A percentile compares a stretch with the other conserved stretches of the same genome.
Conservation (phyloP, 2,329 filamentous ascomycete genomes). For the Ophiocordyceps camponoti-rufipedis region DNA sequence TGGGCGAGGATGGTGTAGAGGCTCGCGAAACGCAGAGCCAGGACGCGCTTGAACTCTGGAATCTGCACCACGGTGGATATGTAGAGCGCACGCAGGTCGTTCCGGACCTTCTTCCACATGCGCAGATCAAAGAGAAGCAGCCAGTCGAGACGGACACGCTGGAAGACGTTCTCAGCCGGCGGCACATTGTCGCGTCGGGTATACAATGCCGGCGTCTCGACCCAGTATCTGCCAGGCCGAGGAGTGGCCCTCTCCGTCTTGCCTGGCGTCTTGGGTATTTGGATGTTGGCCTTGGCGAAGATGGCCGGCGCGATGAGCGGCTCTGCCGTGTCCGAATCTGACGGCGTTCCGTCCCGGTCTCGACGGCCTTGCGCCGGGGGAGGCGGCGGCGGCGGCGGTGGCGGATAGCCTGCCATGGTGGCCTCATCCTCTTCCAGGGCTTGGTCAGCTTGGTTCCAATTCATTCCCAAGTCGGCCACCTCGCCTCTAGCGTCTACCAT, state of each 20-base stretch:
- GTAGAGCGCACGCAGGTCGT: slow-evolving; percentile 80
- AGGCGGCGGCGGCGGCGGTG: slow-evolving; percentile 41
- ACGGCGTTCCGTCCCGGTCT: slow-evolving; percentile 47
- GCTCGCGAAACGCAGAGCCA: slow-evolving; percentile 85
- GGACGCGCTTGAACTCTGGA: slow-evolving; percentile 84
- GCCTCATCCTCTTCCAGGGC: slow-evolving; percentile 60
- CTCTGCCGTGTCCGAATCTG: slow-evolving; percentile 52
- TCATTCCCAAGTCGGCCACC: slow-evolving; percentile 26
- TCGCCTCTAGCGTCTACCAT: slow-evolving; percentile 34
- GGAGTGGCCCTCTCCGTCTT: slow-evolving; percentile 28
- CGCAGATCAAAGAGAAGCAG: slow-evolving; percentile 86
- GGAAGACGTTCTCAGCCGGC: slow-evolving; percentile 71
- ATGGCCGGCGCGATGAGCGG: slow-evolving; percentile 43
- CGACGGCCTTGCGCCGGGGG: slow-evolving; percentile 35
- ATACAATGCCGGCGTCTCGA: slow-evolving; percentile 59
- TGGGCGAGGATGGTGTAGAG: slow-evolving; percentile 89
- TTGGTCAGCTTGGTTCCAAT: slow-evolving; percentile 39
- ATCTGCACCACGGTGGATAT: slow-evolving; percentile 93
- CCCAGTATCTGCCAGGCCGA: slow-evolving; percentile 68
- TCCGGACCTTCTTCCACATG: slow-evolving; percentile 91
- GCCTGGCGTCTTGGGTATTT: slow-evolving; percentile 70
- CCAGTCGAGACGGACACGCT: slow-evolving; percentile 81
- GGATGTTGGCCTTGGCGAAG: slow-evolving; percentile 45
- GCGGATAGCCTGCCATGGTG: slow-evolving; percentile 54
- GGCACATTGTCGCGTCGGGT: slow-evolving; percentile 42